phyloP scores from a whole-genome alignment of 108 stramenopile genomes.

The Nannochloropsis oceanica region DNA sequence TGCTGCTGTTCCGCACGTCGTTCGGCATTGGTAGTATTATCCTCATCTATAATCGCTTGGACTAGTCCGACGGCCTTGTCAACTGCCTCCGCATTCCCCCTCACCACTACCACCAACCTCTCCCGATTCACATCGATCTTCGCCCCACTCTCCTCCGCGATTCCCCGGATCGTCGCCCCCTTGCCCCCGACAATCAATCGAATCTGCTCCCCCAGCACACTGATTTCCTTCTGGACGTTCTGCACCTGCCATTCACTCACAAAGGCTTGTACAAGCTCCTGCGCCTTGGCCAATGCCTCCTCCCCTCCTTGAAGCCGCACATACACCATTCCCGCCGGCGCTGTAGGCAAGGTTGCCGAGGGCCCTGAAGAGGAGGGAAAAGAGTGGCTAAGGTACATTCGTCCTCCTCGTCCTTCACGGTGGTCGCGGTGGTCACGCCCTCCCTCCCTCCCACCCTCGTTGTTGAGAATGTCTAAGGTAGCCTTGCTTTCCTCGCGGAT shows the following conservation, averaged over 20 bases:
- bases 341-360: not conserved
- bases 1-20: not conserved
- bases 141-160: not conserved
- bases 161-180: not conserved
- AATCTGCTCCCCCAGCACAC: not conserved
- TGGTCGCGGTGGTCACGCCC: not conserved
- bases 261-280: not conserved
- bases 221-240: not conserved
- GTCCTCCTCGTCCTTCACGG: not conserved
- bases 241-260: not conserved
- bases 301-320: not conserved
- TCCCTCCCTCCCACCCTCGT: not conserved
- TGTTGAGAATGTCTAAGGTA: not conserved
- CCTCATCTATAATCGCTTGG: not conserved
- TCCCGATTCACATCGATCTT: not conserved
- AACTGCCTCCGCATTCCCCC: not conserved
- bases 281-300: not conserved
- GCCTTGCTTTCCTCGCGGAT: not conserved
- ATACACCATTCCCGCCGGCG: not conserved
- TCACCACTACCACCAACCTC: not conserved
- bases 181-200: not conserved
- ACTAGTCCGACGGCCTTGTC: not conserved
- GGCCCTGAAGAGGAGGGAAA: too few relatives aligned
- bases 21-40: not conserved
- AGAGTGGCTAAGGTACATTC: too few relatives aligned